These are phyloP conservation scores for Microbotryomycetes sp. DNA, from an alignment of 1,284 basidiomycete species.

Conservation along the genomic window DNA sequence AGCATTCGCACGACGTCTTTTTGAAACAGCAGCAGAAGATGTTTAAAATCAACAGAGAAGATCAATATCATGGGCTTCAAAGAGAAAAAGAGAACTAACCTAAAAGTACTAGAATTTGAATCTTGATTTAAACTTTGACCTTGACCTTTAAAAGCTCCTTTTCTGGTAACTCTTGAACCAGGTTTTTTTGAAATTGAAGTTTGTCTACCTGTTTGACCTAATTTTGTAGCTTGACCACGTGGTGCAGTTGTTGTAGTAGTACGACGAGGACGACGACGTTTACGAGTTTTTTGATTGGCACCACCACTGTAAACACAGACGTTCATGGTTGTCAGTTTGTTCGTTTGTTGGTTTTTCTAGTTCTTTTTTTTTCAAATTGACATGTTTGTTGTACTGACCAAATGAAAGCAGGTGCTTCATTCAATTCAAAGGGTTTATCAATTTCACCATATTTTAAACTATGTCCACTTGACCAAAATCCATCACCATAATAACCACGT, in stretches of 20 bases:
- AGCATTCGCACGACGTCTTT: conserved; percentile 10
- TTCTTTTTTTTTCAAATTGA: conserved; percentile 1
- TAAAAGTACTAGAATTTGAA: conserved; percentile 13
- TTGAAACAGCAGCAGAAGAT: neutral
- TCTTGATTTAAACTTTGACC: conserved; percentile 10
- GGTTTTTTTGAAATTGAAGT: conserved; percentile 17
- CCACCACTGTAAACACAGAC: conserved; percentile 14
- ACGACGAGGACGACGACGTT: neutral
- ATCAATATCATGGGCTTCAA: neutral
- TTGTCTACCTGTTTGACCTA: conserved; percentile 24
- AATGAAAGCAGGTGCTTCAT: neutral
- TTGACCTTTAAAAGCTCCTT: conserved; percentile 14
- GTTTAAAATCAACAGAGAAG: neutral
- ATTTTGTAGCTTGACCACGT: conserved; percentile 11
- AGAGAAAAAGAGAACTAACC: conserved; percentile 1
- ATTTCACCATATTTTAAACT: neutral
- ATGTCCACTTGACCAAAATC: conserved; percentile 16
- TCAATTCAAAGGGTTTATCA: neutral
- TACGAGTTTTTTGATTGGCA: neutral
- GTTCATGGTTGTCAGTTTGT: too few relatives aligned
- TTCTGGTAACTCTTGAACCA: conserved; percentile 15
- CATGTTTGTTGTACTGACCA: conserved; percentile 3
- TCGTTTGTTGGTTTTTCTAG: too few relatives aligned
- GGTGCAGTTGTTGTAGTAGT: neutral
- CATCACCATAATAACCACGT: conserved; percentile 26